Evolutionary conservation across 768 basidiomycete genomes (phyloP).

Genomic region (Sporobolomyces pararoseus): DNA sequence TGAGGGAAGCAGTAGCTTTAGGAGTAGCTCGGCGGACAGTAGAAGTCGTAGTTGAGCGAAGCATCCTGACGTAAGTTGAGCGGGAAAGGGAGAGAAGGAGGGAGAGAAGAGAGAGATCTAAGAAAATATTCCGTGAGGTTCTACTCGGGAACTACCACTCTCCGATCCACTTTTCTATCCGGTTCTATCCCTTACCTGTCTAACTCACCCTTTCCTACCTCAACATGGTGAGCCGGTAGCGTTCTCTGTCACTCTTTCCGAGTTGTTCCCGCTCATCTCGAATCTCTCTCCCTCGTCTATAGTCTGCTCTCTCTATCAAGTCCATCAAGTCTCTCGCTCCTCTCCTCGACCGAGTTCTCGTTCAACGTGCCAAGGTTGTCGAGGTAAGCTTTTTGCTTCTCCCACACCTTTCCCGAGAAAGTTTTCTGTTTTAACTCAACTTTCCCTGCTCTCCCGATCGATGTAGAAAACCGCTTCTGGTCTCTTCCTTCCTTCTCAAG

Average conservation of each 20-base stretch:
- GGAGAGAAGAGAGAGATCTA: not conserved
- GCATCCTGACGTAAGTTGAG: not conserved
- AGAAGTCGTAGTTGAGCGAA: conserved; percentile 7
- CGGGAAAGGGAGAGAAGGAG: not conserved
- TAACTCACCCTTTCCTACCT: not conserved
- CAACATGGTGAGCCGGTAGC: conserved; percentile 10
- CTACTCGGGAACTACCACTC: not conserved
- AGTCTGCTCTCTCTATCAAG: conserved; percentile 58
- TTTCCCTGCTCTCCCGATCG: not conserved
- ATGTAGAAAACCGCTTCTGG: conserved; percentile 93
- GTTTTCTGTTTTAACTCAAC: conserved; percentile 52
- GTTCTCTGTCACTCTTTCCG: not conserved
- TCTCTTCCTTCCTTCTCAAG: conserved; percentile 89
- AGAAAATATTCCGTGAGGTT: not conserved
- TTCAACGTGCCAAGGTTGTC: conserved; percentile 95
- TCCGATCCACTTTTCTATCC: not conserved
- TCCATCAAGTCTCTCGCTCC: conserved; percentile 85
- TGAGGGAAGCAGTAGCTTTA: conserved; percentile 19
- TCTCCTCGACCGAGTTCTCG: conserved; percentile 90
- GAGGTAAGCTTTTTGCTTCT: conserved; percentile 59
- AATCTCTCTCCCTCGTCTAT: not conserved
- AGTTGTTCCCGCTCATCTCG: not conserved
- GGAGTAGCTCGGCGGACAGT: conserved; percentile 25
- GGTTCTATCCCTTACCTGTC: not conserved
- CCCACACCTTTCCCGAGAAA: too few species aligned